These are phyloP conservation scores for Chrysopogon serrulatus DNA, from an alignment of 176 grass and related monocot genomes.

Conservation along the genomic window DNA sequence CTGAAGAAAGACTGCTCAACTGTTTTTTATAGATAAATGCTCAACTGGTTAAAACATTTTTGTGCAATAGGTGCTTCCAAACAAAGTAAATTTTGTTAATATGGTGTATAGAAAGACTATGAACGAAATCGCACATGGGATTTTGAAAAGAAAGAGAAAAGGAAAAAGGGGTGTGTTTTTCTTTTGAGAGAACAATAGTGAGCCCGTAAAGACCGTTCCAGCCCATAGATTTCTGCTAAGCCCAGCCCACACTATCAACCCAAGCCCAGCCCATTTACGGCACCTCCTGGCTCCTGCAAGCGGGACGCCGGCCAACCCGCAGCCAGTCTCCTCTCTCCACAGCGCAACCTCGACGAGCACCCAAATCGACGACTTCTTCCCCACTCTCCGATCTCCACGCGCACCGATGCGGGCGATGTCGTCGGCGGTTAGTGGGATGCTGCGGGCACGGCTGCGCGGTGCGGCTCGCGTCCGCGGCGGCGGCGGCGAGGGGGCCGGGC, in stretches of 20 bases:
- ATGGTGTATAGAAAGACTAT: no score
- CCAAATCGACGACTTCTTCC: slow-evolving; percentile 31
- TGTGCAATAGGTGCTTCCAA: background rate
- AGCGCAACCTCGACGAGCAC: background rate
- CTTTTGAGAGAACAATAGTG: no score
- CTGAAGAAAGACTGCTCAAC: background rate
- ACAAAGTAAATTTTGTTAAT: background rate
- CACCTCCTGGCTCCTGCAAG: background rate
- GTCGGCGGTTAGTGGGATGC: slow-evolving; percentile 58
- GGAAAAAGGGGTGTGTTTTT: background rate
- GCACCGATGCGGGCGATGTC: slow-evolving; percentile 59
- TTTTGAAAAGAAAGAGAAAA: background rate
- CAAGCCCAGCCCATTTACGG: slow-evolving; percentile 1
- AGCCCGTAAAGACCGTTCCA: background rate
- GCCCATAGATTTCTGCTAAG: background rate
- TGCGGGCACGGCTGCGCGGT: slow-evolving; percentile 39
- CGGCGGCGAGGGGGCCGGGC: slow-evolving; percentile 59
- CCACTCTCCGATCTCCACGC: slow-evolving; percentile 30
- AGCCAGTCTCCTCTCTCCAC: slow-evolving; percentile 1
- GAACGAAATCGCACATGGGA: background rate
- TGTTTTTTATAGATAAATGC: no score
- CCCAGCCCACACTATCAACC: background rate
- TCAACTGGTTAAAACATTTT: background rate
- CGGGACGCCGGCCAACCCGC: background rate
- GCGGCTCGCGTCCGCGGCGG: slow-evolving; percentile 42